Evolutionary conservation across 2,329 filamentous ascomycete species (phyloP).

Genomic region (Aspergillus eucalypticola): DNA sequence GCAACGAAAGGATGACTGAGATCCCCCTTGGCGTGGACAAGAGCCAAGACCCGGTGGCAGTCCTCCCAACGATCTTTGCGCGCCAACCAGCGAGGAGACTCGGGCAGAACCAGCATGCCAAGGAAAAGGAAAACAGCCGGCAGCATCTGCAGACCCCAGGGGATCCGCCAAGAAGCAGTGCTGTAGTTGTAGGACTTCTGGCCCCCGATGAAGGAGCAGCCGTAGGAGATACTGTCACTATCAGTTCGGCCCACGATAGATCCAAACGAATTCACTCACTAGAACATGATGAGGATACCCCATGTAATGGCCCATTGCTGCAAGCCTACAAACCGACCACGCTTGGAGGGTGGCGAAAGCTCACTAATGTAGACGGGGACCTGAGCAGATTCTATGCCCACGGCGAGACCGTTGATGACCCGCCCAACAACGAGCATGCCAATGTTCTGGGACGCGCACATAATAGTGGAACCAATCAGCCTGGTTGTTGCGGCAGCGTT

Average conservation of each 20-base stretch:
- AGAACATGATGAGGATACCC: constrained; percentile 71
- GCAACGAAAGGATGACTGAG: constrained; percentile 64
- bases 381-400: constrained; percentile 71
- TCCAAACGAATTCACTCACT: constrained; percentile 33
- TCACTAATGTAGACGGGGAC: constrained; percentile 73
- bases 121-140: constrained; percentile 60
- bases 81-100: constrained; percentile 65
- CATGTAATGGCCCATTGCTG: constrained; percentile 77
- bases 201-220: constrained; percentile 61
- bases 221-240: constrained; percentile 53
- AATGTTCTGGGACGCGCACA: constrained; percentile 62
- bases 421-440: constrained; percentile 70
- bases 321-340: constrained; percentile 66
- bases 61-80: constrained; percentile 62
- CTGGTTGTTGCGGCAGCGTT: constrained; percentile 46
- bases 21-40: constrained; percentile 67
- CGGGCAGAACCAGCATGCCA: constrained; percentile 56
- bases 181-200: constrained; percentile 27
- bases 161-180: constrained; percentile 61
- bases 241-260: neutral
- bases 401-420: constrained; percentile 68
- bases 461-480: constrained; percentile 56
- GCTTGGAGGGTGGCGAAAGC: constrained; percentile 57
- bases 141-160: constrained; percentile 66
- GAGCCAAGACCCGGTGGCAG: constrained; percentile 50